Percentiles rank a stretch among this genome's conserved stretches.
These are phyloP conservation scores for Angomonas deanei DNA, from an alignment of 208 protist genomes.

Conservation along the genomic window DNA sequence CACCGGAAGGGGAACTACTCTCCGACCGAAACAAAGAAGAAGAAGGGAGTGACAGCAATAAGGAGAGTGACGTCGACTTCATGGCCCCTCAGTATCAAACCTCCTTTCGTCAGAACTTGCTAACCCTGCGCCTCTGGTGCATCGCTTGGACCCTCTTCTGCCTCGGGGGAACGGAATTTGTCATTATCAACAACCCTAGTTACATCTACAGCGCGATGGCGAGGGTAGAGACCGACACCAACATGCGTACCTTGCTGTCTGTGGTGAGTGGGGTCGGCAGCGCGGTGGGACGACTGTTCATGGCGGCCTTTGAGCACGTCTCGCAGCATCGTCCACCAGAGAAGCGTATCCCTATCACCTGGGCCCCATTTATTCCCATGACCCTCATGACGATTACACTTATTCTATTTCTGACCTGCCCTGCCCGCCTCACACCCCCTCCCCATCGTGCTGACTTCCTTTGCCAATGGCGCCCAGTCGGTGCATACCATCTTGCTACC, in stretches of 20 bases:
- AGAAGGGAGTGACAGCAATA: conserved; percentile 15
- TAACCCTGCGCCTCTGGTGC: conserved; percentile 21
- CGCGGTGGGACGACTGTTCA: conserved; percentile 21
- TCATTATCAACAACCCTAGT: conserved; percentile 25
- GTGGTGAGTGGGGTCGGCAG: conserved; percentile 31
- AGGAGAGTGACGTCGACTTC: no score
- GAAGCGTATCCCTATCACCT: no score
- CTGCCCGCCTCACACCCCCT: no score
- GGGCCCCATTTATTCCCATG: no score
- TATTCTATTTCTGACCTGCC: no score
- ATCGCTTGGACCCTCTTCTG: conserved; percentile 19
- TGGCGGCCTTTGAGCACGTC: no score
- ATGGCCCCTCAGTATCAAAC: no score
- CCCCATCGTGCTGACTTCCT: no score
- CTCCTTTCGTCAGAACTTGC: conserved; percentile 25
- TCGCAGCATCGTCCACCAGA: no score
- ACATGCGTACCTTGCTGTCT: conserved; percentile 24
- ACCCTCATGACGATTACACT: no score
- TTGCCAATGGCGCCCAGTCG: no score
- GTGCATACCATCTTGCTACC: no score
- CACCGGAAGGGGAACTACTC: conserved; percentile 24
- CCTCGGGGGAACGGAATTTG: conserved; percentile 14
- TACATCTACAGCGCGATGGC: conserved; percentile 27
- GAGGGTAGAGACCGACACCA: conserved; percentile 4
- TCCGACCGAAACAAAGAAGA: background rate